Base-by-base conservation (phyloP, 768 basidiomycete genomes). In the Psilocybe cubensis region DNA sequence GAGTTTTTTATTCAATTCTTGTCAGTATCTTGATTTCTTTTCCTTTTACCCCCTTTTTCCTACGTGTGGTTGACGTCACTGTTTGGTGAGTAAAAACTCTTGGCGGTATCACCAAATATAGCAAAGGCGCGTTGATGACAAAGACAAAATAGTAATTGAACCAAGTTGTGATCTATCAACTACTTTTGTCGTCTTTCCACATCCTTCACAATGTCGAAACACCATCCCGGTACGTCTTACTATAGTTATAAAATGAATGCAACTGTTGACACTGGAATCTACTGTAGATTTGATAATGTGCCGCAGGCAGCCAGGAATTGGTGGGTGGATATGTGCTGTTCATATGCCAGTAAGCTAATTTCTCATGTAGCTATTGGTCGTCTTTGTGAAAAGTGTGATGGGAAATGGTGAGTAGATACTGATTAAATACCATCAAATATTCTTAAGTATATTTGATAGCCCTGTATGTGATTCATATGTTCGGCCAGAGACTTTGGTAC, bases 401-500 rank as follows among this genome's bases (percentile, higher is more conserved):
- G 97, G 49, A 98, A 98, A 87, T 99, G 97, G 96, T 97, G 66
- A 59, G 88, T 70, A 2, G 40, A 6, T 2, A 20, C 7, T 14
- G 3, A 33, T 20, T 28, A 18, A n/a, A 23, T 29, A 8, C 21
- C 10, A 27, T 44, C 17, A n/a, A 17, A n/a, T 14, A 17, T 11
- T 20, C 42, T 11, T 9, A 17, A 24, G 10, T 21, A 46, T 12
- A 52, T 44, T 14, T 43, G 20, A 25, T 44, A 99, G 96, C 72
- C 96, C 96, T 8, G 93, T 98, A 43, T 99, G 96, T 78, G 96
- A 99, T 78, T 98, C 96, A 55, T 98, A 98, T 76, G 97, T 99
- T 61, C 86, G 97, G 66, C 97, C 97, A 66, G 96, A 96, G 76
- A 98, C 96, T 21, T 83, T 98, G 62, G 97, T 98, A 57, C 86